Percentiles rank a stretch among this genome's conserved stretches.
Evolutionary conservation across 192 early-diverging fungal species (phyloP).

Genomic region (Haplosporangium gracile): DNA sequence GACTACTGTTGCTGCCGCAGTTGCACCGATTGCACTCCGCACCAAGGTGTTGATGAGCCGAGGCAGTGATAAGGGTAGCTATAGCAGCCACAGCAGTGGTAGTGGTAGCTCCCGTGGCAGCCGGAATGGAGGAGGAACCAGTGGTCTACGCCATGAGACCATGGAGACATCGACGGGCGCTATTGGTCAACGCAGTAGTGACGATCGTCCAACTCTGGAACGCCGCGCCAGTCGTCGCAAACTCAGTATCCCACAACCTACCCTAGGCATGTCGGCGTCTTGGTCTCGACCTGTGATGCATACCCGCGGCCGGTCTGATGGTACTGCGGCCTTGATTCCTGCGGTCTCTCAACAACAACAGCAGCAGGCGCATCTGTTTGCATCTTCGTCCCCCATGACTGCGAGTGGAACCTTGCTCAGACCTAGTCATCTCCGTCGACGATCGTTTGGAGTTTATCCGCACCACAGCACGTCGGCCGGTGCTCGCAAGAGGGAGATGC

Average conservation of each 20-base stretch:
- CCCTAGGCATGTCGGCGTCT: not conserved
- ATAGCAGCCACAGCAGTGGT: not conserved
- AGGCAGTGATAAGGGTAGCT: conserved; percentile 10
- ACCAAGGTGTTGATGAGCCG: not conserved
- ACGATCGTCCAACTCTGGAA: not conserved
- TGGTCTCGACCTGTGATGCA: conserved; percentile 17
- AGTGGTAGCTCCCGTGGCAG: conserved; percentile 26
- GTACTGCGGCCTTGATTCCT: not conserved
- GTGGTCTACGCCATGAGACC: not conserved
- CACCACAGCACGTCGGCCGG: conserved; percentile 1
- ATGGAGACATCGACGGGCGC: conserved; percentile 17
- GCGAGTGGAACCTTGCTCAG: conserved; percentile 29
- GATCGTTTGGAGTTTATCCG: conserved; percentile 27
- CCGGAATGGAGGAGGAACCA: conserved; percentile 2
- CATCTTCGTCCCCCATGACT: conserved; percentile 29
- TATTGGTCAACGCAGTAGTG: conserved; percentile 30
- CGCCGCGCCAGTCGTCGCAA: conserved; percentile 13
- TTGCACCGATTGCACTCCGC: not conserved
- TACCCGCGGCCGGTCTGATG: conserved; percentile 30
- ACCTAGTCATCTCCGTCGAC: conserved; percentile 20
- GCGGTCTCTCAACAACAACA: conserved; percentile 6
- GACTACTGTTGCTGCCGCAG: not conserved
- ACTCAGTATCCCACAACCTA: conserved; percentile 19
- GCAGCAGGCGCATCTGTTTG: not conserved
- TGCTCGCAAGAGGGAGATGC: conserved; percentile 24